Percentiles rank a stretch among this genome's conserved stretches.
These are phyloP conservation scores for Aulographum hederae DNA, from an alignment of 2,329 filamentous ascomycete genomes.

Conservation along the genomic window DNA sequence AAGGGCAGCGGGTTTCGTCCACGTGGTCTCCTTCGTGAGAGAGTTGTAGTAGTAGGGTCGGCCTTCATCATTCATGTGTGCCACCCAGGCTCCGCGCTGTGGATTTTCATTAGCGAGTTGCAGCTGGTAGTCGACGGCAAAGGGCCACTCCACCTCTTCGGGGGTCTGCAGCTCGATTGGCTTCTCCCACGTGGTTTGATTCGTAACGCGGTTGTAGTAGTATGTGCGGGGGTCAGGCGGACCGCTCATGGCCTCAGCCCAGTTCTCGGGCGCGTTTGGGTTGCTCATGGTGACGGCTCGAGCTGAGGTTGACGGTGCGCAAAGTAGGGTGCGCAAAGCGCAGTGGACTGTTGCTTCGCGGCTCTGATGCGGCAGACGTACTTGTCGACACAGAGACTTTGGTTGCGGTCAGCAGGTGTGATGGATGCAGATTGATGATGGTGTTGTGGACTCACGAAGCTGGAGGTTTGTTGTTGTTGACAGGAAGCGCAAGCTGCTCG, in stretches of 20 bases:
- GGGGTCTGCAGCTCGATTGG: slow-evolving; percentile 74
- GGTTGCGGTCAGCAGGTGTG: too few species aligned
- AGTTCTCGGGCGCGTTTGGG: too few species aligned
- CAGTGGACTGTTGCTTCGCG: too few species aligned
- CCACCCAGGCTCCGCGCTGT: too few species aligned
- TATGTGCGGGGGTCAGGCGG: slow-evolving; percentile 66
- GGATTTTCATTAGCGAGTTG: slow-evolving; percentile 6
- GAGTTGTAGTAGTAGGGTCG: slow-evolving; percentile 83
- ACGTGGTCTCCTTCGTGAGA: slow-evolving; percentile 73
- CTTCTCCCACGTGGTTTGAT: slow-evolving; percentile 86
- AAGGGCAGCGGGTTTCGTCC: slow-evolving; percentile 68
- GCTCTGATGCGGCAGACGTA: too few species aligned
- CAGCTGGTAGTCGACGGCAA: slow-evolving; percentile 6
- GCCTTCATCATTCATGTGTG: too few species aligned
- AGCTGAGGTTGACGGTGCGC: not conserved
- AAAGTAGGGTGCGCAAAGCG: too few species aligned
- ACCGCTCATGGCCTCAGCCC: slow-evolving; percentile 20
- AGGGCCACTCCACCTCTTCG: slow-evolving; percentile 44
- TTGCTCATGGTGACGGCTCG: slow-evolving; percentile 39
- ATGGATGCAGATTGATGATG: too few species aligned
- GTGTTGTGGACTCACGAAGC: too few species aligned
- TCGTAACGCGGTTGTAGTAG: slow-evolving; percentile 77
- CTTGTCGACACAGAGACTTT: too few species aligned
- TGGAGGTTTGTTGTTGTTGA: too few species aligned
- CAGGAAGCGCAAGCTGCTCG: too few species aligned